Percentiles rank a stretch among this genome's conserved stretches.
Conservation (phyloP, 176 grass and related monocot species). For the Typha latifolia region DNA sequence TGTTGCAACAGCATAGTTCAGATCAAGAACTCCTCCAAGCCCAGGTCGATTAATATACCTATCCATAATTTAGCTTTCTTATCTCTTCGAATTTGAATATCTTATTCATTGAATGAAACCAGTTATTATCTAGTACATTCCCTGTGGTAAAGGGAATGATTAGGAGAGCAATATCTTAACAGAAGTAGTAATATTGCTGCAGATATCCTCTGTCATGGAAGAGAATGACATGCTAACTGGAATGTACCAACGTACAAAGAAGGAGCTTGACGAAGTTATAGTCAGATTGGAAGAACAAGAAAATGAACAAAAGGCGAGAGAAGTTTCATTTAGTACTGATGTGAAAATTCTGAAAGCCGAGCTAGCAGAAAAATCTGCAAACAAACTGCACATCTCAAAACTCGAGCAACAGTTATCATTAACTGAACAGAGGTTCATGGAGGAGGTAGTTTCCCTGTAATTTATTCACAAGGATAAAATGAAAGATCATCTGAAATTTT, state of each 20-base stretch:
- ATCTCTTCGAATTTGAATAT: constrained; percentile 9
- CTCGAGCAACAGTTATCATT: constrained; percentile 69
- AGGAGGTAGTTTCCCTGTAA: constrained; percentile 51
- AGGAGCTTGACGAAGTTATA: constrained; percentile 56
- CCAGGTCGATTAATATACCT: constrained; percentile 48
- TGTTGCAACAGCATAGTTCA: constrained; percentile 29
- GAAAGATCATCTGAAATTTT: not conserved
- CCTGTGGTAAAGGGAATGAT: not conserved
- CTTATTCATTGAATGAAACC: constrained; percentile 1
- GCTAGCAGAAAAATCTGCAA: constrained; percentile 51
- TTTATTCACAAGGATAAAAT: not conserved
- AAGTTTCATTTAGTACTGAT: not conserved
- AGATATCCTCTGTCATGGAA: constrained; percentile 45
- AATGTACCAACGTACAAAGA: constrained; percentile 51
- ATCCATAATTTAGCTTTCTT: constrained; percentile 1
- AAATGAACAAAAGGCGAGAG: constrained; percentile 18
- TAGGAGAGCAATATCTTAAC: constrained; percentile 3
- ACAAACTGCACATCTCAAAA: constrained; percentile 67
- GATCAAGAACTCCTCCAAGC: constrained; percentile 46
- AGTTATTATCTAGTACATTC: not conserved
- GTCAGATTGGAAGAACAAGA: constrained; percentile 61
- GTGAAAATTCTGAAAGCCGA: constrained; percentile 15
- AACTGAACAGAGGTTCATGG: constrained; percentile 72
- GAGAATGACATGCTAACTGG: constrained; percentile 54
- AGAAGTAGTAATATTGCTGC: constrained; percentile 13